Base-by-base conservation (phyloP, 345 rosid species). In the Euphorbia peplus region DNA sequence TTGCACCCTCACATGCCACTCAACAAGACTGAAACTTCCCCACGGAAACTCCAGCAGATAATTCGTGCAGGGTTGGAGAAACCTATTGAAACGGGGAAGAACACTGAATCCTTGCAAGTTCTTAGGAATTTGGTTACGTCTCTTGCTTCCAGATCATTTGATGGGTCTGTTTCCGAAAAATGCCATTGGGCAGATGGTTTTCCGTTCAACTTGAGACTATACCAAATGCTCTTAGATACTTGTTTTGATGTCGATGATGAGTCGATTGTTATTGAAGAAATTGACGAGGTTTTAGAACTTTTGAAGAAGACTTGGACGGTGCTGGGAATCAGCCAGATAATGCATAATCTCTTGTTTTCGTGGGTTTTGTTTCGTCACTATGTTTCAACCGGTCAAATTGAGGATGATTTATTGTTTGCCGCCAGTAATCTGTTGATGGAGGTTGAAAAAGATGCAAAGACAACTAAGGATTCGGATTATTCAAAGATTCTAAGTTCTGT, bases 171-270 rank as follows among this genome's bases (percentile, higher is more conserved):
- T 64, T 69, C 86, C 32, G 97, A 89, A 19, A 78, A 84, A 16
- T 86, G 93, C 68, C 99, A 95, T 50, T 95, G 99, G 99, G 99
- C 99, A 41, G 99, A 95, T 79, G 99, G 97, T 8, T 83, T 82
- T 70, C 97, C 97, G 0, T 78, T 95, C 35, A 95, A 95, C 78
- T 88, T 95, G 63, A 81, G 89, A 75, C 89, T 91, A 9, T 95
- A 95, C 69, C 90, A 90, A 74, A 76, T 86, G 81, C 91, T 95
- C 67, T 78, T 91, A 65, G 90, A 91, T 79, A 87, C 99, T 1
- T 88, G 95, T 46, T 95, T 95, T 72, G 96, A 95, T 75, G 73
- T 88, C 44, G 83, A 70, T 58, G 96, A 88, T 51, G 88, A 84
- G 47, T 72, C 90, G 0, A 81, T 92, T 41, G 76, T 91, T 64